These are phyloP conservation scores for Ogataea populi-albae DNA, from an alignment of 805 yeast genomes.

Conservation along the genomic window DNA sequence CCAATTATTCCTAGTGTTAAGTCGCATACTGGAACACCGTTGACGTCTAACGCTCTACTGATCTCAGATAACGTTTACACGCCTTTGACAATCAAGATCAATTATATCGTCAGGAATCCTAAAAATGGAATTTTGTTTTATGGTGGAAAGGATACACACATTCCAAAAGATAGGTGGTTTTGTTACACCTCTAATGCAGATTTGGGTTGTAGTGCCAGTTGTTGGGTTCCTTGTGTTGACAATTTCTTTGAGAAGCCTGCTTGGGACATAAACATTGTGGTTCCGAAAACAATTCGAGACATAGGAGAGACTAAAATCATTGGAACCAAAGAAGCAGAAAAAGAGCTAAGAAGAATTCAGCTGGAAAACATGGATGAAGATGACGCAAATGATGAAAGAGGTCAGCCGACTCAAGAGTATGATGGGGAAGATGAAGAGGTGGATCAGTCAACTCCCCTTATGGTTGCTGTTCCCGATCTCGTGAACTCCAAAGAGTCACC, in stretches of 20 bases:
- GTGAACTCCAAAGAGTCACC: constrained; percentile 65
- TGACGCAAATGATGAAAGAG: constrained; percentile 28
- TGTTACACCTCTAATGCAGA: constrained; percentile 83
- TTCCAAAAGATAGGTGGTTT: constrained; percentile 60
- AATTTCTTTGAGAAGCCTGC: constrained; percentile 83
- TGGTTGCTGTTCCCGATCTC: constrained; percentile 70
- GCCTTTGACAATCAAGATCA: constrained; percentile 70
- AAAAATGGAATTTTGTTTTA: constrained; percentile 74
- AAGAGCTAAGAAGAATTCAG: constrained; percentile 26
- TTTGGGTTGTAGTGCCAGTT: constrained; percentile 75
- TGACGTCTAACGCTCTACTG: constrained; percentile 29
- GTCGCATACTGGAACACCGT: constrained; percentile 35
- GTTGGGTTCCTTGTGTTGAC: constrained; percentile 98
- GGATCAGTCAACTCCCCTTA: constrained; percentile 46
- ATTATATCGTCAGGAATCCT: constrained; percentile 62
- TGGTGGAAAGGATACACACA: constrained; percentile 51
- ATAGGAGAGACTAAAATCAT: constrained; percentile 49
- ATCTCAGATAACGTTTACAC: constrained; percentile 55
- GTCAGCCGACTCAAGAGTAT: constrained; percentile 34
- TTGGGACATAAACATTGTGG: constrained; percentile 86
- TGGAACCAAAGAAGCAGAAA: constrained; percentile 37
- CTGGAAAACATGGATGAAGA: constrained; percentile 35
- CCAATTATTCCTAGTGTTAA: constrained; percentile 34
- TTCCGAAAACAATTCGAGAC: constrained; percentile 77
- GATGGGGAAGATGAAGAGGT: constrained; percentile 45